Conservation (phyloP, 2,329 filamentous ascomycete species). For the Rutstroemia sp. region DNA sequence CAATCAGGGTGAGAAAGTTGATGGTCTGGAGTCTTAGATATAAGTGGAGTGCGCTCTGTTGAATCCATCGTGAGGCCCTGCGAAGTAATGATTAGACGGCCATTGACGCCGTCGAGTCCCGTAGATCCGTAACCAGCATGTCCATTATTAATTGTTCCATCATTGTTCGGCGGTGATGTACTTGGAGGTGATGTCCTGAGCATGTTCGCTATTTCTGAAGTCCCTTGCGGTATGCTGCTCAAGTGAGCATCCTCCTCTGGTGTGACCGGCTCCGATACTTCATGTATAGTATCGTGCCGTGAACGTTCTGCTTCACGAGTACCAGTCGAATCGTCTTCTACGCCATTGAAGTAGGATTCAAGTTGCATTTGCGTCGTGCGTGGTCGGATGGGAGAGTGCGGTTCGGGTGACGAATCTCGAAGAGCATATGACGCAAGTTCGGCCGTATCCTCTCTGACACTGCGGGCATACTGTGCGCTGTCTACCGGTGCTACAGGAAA, state of each 20-base stretch:
- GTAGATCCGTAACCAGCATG: slow-evolving; percentile 7
- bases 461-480: slow-evolving; percentile 66
- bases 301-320: slow-evolving; percentile 19
- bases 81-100: slow-evolving; percentile 19
- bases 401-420: slow-evolving; percentile 44
- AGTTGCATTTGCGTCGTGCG: slow-evolving; percentile 19
- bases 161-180: slow-evolving; percentile 14
- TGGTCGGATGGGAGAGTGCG: slow-evolving; percentile 23
- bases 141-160: slow-evolving; percentile 1
- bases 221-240: slow-evolving; percentile 30
- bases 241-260: slow-evolving; percentile 33
- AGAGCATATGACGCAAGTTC: slow-evolving; percentile 80
- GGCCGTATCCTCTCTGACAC: slow-evolving; percentile 78
- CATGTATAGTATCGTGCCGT: slow-evolving; percentile 46
- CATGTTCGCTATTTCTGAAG: slow-evolving; percentile 43
- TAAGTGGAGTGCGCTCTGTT: slow-evolving; percentile 26
- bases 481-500: slow-evolving; percentile 46
- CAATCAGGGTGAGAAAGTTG: slow-evolving; percentile 22
- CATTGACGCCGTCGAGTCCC: slow-evolving; percentile 9
- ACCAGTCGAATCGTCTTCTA: slow-evolving; percentile 18
- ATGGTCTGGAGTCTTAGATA: slow-evolving; percentile 15
- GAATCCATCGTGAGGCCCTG: slow-evolving; percentile 19
- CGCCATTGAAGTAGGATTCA: slow-evolving; percentile 23
- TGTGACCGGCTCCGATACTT: slow-evolving; percentile 52
- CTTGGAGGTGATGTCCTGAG: slow-evolving; percentile 34